Evolutionary conservation across 2,329 filamentous ascomycete species (phyloP).

Genomic region (Cyphellophora europaea): DNA sequence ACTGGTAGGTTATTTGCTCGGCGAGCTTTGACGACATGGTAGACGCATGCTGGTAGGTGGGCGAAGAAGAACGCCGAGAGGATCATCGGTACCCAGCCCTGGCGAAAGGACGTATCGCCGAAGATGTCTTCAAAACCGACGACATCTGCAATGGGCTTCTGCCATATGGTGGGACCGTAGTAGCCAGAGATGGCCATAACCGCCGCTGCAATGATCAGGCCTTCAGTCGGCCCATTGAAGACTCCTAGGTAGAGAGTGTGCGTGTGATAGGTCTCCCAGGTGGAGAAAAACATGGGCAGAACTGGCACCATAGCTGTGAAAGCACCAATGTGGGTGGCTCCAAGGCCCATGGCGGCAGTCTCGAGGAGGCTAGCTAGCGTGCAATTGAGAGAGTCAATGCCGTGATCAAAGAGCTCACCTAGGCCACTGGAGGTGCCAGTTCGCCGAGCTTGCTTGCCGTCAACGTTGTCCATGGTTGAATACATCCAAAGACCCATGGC

Average conservation of each 20-base stretch:
- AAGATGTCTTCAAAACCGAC: conserved; percentile 57
- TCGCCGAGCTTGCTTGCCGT: conserved; percentile 91
- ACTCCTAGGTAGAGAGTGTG: conserved; percentile 93
- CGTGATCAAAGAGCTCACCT: conserved; percentile 96
- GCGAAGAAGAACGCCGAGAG: conserved; percentile 55
- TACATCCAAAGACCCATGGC: conserved; percentile 95
- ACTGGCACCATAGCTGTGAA: conserved; percentile 88
- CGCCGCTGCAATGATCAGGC: conserved; percentile 74
- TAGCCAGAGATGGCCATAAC: conserved; percentile 83
- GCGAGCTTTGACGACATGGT: conserved; percentile 74
- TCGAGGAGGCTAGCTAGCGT: conserved; percentile 85
- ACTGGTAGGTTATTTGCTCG: conserved; percentile 63
- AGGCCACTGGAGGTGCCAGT: conserved; percentile 92
- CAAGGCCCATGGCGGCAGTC: conserved; percentile 86
- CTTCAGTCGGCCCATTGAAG: conserved; percentile 96
- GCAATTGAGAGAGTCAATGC: conserved; percentile 96
- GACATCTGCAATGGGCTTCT: conserved; percentile 59
- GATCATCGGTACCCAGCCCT: conserved; percentile 76
- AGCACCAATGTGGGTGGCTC: conserved; percentile 71
- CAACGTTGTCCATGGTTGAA: conserved; percentile 97
- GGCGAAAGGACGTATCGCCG: conserved; percentile 65
- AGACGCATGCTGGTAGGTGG: conserved; percentile 82
- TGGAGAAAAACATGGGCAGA: conserved; percentile 98
- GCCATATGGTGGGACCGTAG: conserved; percentile 84
- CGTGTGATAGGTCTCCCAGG: conserved; percentile 98